Evolutionary conservation across 2,329 filamentous ascomycete genomes (phyloP).

Genomic region (Penicillium griseofulvum): DNA sequence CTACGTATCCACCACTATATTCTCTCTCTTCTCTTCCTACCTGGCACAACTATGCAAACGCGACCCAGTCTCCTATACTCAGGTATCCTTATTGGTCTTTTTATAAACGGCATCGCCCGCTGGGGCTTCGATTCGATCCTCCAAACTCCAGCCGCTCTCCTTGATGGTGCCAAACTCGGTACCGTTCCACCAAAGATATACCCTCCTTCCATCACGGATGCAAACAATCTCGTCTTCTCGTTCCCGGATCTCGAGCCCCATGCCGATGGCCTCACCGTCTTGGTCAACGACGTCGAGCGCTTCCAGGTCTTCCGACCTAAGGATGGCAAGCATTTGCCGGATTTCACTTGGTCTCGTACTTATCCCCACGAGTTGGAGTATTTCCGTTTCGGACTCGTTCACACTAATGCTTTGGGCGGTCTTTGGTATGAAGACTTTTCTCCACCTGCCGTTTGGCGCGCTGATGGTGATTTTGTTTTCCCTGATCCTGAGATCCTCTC

Average conservation of each 20-base stretch:
- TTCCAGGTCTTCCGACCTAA: slow-evolving; percentile 53
- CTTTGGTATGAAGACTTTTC: slow-evolving; percentile 44
- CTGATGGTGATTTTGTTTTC: slow-evolving; percentile 16
- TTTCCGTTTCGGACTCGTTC: slow-evolving; percentile 45
- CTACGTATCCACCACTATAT: slow-evolving; percentile 66
- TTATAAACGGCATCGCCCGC: slow-evolving; percentile 63
- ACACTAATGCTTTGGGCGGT: slow-evolving; percentile 34
- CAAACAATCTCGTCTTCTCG: slow-evolving; percentile 35
- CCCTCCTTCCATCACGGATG: slow-evolving; percentile 17
- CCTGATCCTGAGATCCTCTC: slow-evolving; percentile 6
- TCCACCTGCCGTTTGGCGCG: slow-evolving; percentile 1
- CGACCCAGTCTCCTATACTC: slow-evolving; percentile 59
- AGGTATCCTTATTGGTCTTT: slow-evolving; percentile 59
- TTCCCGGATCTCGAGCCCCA: slow-evolving; percentile 32
- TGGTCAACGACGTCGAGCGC: slow-evolving; percentile 62
- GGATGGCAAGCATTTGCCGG: slow-evolving; percentile 18
- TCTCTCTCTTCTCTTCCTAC: slow-evolving; percentile 56
- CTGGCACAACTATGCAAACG: slow-evolving; percentile 59
- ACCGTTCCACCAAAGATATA: slow-evolving; percentile 33
- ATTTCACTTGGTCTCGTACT: slow-evolving; percentile 38
- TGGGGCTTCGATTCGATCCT: slow-evolving; percentile 63
- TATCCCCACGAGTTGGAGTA: slow-evolving; percentile 36
- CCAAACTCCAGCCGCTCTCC: slow-evolving; percentile 54
- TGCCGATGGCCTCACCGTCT: slow-evolving; percentile 55
- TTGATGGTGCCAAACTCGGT: slow-evolving; percentile 36